Percentiles rank a stretch among this genome's conserved stretches.
Conservation (phyloP, 2,329 filamentous ascomycete genomes). For the Fusarium newnesense region DNA sequence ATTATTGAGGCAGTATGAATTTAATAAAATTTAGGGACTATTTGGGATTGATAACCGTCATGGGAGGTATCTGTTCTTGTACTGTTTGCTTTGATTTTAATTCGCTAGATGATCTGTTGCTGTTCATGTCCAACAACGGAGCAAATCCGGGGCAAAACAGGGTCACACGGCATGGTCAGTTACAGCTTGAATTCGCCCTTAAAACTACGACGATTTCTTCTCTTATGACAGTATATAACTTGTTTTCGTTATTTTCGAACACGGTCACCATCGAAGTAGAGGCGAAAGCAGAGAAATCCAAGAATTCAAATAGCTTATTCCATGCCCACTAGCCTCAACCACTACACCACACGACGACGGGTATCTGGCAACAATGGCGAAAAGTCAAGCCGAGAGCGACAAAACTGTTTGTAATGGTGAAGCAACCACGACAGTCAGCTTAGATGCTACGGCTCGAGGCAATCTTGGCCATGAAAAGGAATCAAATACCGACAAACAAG, state of each 20-base stretch:
- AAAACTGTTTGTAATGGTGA: rapidly evolving
- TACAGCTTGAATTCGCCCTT: rapidly evolving
- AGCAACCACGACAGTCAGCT: background rate
- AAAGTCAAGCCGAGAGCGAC: background rate
- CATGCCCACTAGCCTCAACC: background rate
- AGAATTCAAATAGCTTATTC: rapidly evolving
- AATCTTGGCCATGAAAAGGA: rapidly evolving
- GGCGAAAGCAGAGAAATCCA: background rate
- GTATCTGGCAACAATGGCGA: background rate
- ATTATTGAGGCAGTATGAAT: background rate
- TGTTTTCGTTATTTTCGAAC: no score
- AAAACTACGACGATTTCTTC: rapidly evolving
- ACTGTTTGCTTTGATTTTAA: background rate
- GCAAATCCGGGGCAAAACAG: background rate
- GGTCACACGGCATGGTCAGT: background rate
- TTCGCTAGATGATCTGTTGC: background rate
- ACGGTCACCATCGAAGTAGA: rapidly evolving
- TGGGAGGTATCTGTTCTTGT: rapidly evolving
- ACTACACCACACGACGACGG: background rate
- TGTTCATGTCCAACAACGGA: background rate
- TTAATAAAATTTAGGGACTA: no score
- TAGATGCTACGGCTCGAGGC: rapidly evolving
- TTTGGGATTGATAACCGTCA: no score
- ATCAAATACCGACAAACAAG: background rate
- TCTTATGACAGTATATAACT: rapidly evolving